Percentiles rank a stretch among this genome's conserved stretches.
These are phyloP conservation scores for Amaranthus tricolor DNA, from an alignment of 179 eudicot species.

Conservation along the genomic window DNA sequence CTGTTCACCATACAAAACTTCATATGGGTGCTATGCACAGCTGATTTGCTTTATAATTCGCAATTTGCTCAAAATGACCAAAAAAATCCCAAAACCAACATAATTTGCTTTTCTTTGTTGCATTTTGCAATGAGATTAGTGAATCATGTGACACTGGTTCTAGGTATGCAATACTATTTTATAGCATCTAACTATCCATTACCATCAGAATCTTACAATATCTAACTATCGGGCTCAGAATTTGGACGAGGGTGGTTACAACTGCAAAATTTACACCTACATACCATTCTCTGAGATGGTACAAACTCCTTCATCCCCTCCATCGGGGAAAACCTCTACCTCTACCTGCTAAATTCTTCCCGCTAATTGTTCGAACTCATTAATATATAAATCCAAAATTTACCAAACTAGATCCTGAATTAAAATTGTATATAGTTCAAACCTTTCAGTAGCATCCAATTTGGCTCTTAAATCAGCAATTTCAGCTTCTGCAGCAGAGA, in stretches of 20 bases:
- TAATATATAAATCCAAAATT: too few species aligned
- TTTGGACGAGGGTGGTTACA: not conserved
- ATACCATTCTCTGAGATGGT: not conserved
- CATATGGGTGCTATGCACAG: too few species aligned
- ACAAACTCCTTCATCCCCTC: not conserved
- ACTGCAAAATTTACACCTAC: not conserved
- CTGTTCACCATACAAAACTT: not conserved
- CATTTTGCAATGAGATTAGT: too few species aligned
- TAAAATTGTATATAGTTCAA: slow-evolving; percentile 6
- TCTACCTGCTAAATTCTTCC: not conserved
- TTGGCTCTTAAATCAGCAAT: slow-evolving; percentile 72
- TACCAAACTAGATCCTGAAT: not conserved
- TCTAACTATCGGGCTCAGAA: not conserved
- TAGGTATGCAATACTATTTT: too few species aligned
- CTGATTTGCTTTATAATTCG: too few species aligned
- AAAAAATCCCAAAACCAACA: too few species aligned
- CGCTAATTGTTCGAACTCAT: too few species aligned
- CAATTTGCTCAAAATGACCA: too few species aligned
- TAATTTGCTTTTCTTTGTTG: too few species aligned
- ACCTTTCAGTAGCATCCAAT: slow-evolving; percentile 88
- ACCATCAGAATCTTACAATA: not conserved
- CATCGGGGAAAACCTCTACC: not conserved
- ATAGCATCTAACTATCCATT: too few species aligned
- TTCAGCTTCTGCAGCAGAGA: slow-evolving; percentile 88
- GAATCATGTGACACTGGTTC: too few species aligned